Percentiles rank a stretch among this genome's conserved stretches.
Conservation (phyloP, 805 yeast genomes). For the Yarrowia porcina region DNA sequence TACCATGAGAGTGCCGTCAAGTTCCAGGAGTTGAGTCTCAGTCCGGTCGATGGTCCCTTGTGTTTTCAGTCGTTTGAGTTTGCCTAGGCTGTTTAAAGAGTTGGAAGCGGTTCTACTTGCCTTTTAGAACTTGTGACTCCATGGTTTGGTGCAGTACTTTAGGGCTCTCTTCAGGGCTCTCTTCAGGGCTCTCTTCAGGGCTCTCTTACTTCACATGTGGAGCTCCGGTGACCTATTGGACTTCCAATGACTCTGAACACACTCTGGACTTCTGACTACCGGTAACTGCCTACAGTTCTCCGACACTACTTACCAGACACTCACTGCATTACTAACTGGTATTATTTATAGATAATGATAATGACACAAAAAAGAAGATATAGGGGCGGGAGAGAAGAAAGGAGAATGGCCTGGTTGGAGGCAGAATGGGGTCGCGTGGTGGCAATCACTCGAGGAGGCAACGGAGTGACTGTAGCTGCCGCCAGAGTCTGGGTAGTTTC, state of each 20-base stretch:
- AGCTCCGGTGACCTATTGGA: too few relatives aligned
- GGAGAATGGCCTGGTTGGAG: neutral
- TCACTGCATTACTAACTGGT: neutral
- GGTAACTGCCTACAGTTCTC: too few relatives aligned
- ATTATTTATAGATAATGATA: conserved; percentile 17
- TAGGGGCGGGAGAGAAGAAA: neutral
- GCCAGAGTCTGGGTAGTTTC: neutral
- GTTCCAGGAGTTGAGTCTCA: conserved; percentile 71
- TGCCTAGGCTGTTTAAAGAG: conserved; percentile 26
- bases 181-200: too few relatives aligned
- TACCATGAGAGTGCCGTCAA: conserved; percentile 77
- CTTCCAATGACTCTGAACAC: too few relatives aligned
- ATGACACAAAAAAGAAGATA: neutral
- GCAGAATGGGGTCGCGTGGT: neutral
- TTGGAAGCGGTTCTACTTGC: too few relatives aligned
- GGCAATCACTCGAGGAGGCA: neutral
- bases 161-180: too few relatives aligned
- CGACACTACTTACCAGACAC: too few relatives aligned
- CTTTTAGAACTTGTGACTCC: too few relatives aligned
- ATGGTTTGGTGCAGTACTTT: too few relatives aligned
- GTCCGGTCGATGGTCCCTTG: conserved; percentile 52
- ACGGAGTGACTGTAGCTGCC: neutral
- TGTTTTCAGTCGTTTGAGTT: conserved; percentile 40
- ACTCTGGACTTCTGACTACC: too few relatives aligned
- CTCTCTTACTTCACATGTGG: too few relatives aligned